These are phyloP conservation scores for Cryptomeria japonica DNA, from an alignment of 75 land plant species.

Conservation along the genomic window DNA sequence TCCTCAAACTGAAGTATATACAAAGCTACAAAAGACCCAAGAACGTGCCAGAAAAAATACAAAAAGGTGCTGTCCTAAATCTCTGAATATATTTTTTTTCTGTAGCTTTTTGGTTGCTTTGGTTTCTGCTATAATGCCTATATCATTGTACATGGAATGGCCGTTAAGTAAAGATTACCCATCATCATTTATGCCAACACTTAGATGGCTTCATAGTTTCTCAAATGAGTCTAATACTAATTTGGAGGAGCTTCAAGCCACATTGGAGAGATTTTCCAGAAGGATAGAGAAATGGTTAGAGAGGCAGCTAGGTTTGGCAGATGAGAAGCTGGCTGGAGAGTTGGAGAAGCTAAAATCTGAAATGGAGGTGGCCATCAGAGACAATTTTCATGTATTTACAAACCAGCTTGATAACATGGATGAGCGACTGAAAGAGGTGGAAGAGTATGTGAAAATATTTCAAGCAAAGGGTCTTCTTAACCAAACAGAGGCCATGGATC, in stretches of 20 bases:
- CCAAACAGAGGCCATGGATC: slow-evolving; percentile 49
- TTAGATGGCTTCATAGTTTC: not conserved
- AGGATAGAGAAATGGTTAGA: slow-evolving; percentile 63
- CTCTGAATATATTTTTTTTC: not conserved
- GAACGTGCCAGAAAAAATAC: not conserved
- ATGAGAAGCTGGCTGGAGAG: slow-evolving; percentile 27
- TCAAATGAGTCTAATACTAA: not conserved
- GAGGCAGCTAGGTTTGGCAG: slow-evolving; percentile 45
- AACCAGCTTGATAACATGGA: slow-evolving; percentile 26
- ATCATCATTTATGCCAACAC: not conserved
- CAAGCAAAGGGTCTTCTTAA: slow-evolving; percentile 33
- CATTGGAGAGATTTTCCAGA: slow-evolving; percentile 69
- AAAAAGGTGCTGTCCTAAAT: not conserved
- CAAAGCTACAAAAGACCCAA: not conserved
- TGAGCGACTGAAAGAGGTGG: slow-evolving; percentile 29
- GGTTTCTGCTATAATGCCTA: not conserved
- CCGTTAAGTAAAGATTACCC: not conserved
- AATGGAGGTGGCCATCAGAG: slow-evolving; percentile 33
- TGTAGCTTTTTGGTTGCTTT: not conserved
- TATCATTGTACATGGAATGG: not conserved
- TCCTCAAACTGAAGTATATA: not conserved
- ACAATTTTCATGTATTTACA: slow-evolving; percentile 15
- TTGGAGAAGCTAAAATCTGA: slow-evolving; percentile 48
- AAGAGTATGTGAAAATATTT: slow-evolving; percentile 40
- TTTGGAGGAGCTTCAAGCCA: slow-evolving; percentile 59